Conservation (phyloP, 257 asterid genomes). For the Orobanche coerulescens region DNA sequence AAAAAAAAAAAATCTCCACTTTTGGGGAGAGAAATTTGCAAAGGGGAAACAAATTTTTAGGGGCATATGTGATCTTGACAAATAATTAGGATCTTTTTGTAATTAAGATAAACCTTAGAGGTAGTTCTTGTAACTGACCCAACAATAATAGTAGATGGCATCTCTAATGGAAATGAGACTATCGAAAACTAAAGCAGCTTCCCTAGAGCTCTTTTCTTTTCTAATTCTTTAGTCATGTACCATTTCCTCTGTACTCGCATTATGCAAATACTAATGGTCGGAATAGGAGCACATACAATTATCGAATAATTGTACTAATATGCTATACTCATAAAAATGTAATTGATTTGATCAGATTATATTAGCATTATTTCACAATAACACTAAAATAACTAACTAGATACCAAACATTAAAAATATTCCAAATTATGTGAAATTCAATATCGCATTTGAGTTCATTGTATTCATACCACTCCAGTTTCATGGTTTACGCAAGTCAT, state of each 20-base stretch:
- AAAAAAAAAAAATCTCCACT: too few relatives aligned
- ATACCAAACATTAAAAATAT: neutral
- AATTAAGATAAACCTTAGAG: too few relatives aligned
- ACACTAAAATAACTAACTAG: neutral
- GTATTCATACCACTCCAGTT: constrained; percentile 54
- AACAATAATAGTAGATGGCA: too few relatives aligned
- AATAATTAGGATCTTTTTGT: too few relatives aligned
- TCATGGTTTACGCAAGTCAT: constrained; percentile 72
- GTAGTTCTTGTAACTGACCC: too few relatives aligned
- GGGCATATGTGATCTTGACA: too few relatives aligned
- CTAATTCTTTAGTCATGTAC: neutral
- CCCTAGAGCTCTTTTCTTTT: neutral
- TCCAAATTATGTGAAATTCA: constrained; percentile 19
- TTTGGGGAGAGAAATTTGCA: neutral
- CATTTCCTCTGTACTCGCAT: neutral
- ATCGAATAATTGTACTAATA: too few relatives aligned
- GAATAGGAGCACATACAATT: neutral
- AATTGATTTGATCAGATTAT: neutral
- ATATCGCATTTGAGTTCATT: constrained; percentile 11
- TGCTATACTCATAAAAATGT: too few relatives aligned
- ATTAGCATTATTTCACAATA: neutral
- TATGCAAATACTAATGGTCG: neutral
- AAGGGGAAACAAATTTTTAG: neutral
- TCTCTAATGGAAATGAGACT: too few relatives aligned
- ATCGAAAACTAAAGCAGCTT: neutral